Conservation (phyloP, 805 yeast species). For the Cyberlindnera nakhonratchasimensis region DNA sequence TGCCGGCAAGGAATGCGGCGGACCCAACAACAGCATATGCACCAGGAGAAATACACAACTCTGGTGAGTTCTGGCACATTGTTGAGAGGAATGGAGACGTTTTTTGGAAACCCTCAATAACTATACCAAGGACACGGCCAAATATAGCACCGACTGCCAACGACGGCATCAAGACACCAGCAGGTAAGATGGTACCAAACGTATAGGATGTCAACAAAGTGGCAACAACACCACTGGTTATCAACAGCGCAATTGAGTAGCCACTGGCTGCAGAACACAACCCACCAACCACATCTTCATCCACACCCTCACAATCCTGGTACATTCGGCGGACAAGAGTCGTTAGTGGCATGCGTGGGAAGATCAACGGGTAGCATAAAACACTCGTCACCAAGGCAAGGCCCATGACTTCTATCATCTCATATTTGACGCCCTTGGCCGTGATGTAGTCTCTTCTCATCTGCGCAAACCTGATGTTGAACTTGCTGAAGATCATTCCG, state of each 20-base stretch:
- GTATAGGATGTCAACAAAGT: constrained; percentile 62
- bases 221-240: constrained; percentile 40
- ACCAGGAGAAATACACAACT: constrained; percentile 71
- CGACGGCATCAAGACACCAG: constrained; percentile 65
- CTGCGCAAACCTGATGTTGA: constrained; percentile 44
- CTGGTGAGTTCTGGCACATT: constrained; percentile 41
- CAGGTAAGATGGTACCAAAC: constrained; percentile 65
- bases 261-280: constrained; percentile 22
- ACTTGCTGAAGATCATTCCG: constrained; percentile 50
- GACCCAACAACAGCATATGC: constrained; percentile 89
- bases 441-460: constrained; percentile 27
- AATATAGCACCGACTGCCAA: constrained; percentile 57
- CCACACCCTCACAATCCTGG: constrained; percentile 51
- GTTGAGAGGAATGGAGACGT: constrained; percentile 33
- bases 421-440: constrained; percentile 28
- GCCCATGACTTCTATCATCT: constrained; percentile 45
- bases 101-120: constrained; percentile 47
- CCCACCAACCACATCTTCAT: constrained; percentile 28
- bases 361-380: constrained; percentile 51
- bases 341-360: constrained; percentile 52
- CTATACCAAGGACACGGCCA: constrained; percentile 54
- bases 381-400: constrained; percentile 51
- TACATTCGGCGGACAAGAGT: constrained; percentile 59
- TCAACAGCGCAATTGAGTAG: constrained; percentile 12
- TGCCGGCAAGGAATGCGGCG: constrained; percentile 76